A percentile compares a stretch with the other conserved stretches of the same genome.
These are phyloP conservation scores for Lasiosphaeria ovina DNA, from an alignment of 495 filamentous ascomycete species.

Conservation along the genomic window DNA sequence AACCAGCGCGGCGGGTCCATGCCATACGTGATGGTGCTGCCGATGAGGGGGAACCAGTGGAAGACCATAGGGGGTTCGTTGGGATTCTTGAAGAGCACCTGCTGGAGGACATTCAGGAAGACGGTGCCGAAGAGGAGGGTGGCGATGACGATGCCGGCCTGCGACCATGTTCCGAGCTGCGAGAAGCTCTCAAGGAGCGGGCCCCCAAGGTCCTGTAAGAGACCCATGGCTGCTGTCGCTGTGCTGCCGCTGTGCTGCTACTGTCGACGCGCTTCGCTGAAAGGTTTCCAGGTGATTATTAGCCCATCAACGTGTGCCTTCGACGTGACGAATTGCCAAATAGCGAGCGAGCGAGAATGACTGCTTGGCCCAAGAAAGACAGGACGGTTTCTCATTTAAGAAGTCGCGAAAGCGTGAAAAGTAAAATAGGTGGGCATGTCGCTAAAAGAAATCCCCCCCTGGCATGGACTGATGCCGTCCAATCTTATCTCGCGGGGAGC, in stretches of 20 bases:
- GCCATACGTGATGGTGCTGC: conserved; percentile 76
- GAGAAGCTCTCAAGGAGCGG: conserved; percentile 44
- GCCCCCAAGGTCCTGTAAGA: conserved; percentile 46
- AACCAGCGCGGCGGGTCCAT: conserved; percentile 84
- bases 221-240: conserved; percentile 42
- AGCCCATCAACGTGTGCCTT: background rate
- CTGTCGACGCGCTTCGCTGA: background rate
- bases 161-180: conserved; percentile 42
- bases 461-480: background rate
- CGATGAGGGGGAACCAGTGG: conserved; percentile 78
- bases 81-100: conserved; percentile 67
- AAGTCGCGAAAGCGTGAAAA: too few species aligned
- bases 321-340: too few species aligned
- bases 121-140: conserved; percentile 54
- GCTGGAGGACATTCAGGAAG: conserved; percentile 63
- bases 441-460: background rate
- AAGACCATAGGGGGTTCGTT: conserved; percentile 80
- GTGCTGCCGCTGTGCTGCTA: background rate
- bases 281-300: background rate
- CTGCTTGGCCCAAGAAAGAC: too few species aligned
- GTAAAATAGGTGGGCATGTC: background rate
- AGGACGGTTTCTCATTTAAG: too few species aligned
- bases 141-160: conserved; percentile 44
- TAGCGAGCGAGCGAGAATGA: too few species aligned
- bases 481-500: background rate